Evolutionary conservation across 306 rosid species (phyloP).

Genomic region (Cucurbita maxima): DNA sequence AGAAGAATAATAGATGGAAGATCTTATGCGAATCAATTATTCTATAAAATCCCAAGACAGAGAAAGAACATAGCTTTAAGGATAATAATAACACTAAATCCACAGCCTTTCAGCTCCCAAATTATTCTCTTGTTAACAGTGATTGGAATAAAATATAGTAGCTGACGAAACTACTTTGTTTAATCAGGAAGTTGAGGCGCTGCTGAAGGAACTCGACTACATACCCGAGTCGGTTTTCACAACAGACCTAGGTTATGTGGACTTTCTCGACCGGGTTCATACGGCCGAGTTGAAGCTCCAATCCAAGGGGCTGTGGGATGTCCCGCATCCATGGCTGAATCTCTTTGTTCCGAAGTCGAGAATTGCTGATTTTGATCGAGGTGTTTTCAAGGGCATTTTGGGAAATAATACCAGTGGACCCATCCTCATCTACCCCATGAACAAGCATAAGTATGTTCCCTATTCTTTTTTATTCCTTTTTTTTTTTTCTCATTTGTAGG

Average conservation of each 20-base stretch:
- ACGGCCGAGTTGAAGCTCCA: constrained; percentile 86
- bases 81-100: constrained; percentile 17
- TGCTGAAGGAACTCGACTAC: constrained; percentile 45
- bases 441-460: constrained; percentile 62
- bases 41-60: constrained; percentile 20
- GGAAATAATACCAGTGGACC: constrained; percentile 93
- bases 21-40: constrained; percentile 35
- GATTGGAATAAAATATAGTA: constrained; percentile 3
- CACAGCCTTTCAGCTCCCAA: constrained; percentile 23
- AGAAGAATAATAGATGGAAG: constrained; percentile 39
- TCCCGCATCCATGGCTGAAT: constrained; percentile 98
- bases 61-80: constrained; percentile 14
- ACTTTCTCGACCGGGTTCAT: constrained; percentile 86
- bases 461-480: background rate
- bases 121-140: constrained; percentile 30
- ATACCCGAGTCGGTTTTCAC: constrained; percentile 62
- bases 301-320: constrained; percentile 79
- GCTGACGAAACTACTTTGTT: background rate
- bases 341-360: constrained; percentile 87
- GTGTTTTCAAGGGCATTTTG: constrained; percentile 83
- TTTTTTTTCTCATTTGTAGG: background rate
- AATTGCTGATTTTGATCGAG: constrained; percentile 63
- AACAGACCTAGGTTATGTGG: constrained; percentile 71
- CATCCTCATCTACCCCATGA: constrained; percentile 91
- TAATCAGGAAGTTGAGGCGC: constrained; percentile 45